Evolutionary conservation across 2,329 filamentous ascomycete genomes (phyloP).

Genomic region (Onygenales sp.): DNA sequence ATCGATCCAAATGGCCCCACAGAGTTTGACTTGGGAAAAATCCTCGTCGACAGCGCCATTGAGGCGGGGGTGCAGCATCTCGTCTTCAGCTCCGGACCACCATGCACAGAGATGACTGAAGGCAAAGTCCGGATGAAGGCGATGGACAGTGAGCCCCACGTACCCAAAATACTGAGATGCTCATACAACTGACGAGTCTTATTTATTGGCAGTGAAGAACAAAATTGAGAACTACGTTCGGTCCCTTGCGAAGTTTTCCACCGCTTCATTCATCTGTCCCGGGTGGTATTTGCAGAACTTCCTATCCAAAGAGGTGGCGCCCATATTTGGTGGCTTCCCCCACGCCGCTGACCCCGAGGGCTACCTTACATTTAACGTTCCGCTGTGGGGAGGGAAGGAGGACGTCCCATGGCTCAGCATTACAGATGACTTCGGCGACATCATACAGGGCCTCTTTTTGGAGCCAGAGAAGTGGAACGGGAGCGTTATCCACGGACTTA

Average conservation of each 20-base stretch:
- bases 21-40: conserved; percentile 29
- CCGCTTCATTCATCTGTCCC: conserved; percentile 26
- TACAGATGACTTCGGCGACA: conserved; percentile 35
- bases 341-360: conserved; percentile 26
- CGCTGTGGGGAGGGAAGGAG: conserved; percentile 32
- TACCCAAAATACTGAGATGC: not conserved
- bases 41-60: conserved; percentile 24
- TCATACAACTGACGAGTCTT: not conserved
- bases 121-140: conserved; percentile 22
- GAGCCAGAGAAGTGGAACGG: conserved; percentile 30
- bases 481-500: conserved; percentile 29
- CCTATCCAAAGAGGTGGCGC: conserved; percentile 23
- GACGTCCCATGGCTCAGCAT: conserved; percentile 33
- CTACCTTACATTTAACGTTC: conserved; percentile 26
- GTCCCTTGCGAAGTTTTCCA: conserved; percentile 24
- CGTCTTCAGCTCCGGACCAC: conserved; percentile 28
- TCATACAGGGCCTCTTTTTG: conserved; percentile 38
- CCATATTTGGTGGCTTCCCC: conserved; percentile 35
- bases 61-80: conserved; percentile 27
- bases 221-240: conserved; percentile 29
- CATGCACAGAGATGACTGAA: conserved; percentile 23
- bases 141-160: conserved; percentile 23
- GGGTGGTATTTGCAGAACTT: conserved; percentile 39
- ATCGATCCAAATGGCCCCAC: conserved; percentile 14
- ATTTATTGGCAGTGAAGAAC: conserved; percentile 25